Percentiles rank a stretch among this genome's conserved stretches.
These are phyloP conservation scores for Metrosideros polymorpha DNA, from an alignment of 441 rosid genomes.

Conservation along the genomic window DNA sequence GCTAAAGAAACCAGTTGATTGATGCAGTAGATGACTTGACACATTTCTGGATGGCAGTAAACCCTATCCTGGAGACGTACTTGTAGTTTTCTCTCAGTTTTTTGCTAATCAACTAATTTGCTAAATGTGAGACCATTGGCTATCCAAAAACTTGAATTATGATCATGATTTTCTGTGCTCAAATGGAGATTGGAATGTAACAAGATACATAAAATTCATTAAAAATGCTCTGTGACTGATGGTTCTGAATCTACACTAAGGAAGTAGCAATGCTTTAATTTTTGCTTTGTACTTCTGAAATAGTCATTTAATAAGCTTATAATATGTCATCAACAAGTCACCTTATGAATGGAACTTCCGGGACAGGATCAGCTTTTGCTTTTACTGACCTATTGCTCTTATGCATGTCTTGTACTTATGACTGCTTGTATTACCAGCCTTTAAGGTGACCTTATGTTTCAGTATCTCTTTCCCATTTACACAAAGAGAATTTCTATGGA, in stretches of 20 bases:
- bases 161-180: neutral
- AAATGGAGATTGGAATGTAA: neutral
- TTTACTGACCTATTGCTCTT: neutral
- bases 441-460: neutral
- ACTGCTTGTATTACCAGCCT: neutral
- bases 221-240: neutral
- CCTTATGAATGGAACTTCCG: neutral
- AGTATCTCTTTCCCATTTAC: neutral
- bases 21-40: neutral
- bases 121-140: neutral
- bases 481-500: neutral
- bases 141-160: neutral
- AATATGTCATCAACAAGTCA: neutral
- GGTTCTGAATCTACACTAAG: neutral
- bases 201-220: neutral
- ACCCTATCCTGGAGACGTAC: neutral
- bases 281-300: neutral
- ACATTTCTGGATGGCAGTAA: neutral
- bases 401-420: neutral
- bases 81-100: neutral
- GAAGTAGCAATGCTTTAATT: neutral
- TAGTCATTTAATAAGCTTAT: neutral
- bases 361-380: neutral
- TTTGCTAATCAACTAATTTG: neutral
- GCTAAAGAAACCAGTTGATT: neutral